Percentiles rank a stretch among this genome's conserved stretches.
phyloP scores from a whole-genome alignment of 2,329 filamentous ascomycete genomes.

The Exophiala xenobiotica region DNA sequence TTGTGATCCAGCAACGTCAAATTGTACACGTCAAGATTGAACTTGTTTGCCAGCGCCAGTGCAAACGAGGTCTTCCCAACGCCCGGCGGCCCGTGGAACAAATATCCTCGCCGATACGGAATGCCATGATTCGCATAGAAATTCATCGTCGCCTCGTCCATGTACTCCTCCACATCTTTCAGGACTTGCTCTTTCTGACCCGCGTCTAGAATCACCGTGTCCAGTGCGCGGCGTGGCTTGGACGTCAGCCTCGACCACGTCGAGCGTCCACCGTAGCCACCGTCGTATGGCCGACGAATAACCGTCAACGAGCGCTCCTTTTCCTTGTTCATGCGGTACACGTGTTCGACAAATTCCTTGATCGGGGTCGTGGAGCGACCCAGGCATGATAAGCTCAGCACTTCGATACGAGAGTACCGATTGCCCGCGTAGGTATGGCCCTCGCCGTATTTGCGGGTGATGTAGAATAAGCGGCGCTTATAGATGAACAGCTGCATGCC shows the following conservation, averaged over 20 bases:
- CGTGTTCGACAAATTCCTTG: constrained; percentile 27
- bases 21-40: constrained; percentile 67
- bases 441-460: constrained; percentile 23
- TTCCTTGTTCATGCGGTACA: constrained; percentile 29
- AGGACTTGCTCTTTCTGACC: constrained; percentile 26
- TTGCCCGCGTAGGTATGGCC: constrained; percentile 29
- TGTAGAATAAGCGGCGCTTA: constrained; percentile 25
- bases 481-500: constrained; percentile 30
- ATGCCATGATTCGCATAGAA: constrained; percentile 52
- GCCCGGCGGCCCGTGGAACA: constrained; percentile 74
- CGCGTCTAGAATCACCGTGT: constrained; percentile 28
- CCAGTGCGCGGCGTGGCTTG: constrained; percentile 26
- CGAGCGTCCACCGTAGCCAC: constrained; percentile 24
- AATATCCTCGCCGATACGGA: constrained; percentile 72
- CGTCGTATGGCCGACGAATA: constrained; percentile 26
- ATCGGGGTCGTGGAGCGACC: constrained; percentile 27
- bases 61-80: constrained; percentile 72
- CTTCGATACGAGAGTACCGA: constrained; percentile 27
- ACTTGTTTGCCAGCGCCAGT: constrained; percentile 65
- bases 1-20: constrained; percentile 61
- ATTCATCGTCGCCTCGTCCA: constrained; percentile 28
- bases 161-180: constrained; percentile 28
- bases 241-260: constrained; percentile 30
- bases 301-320: constrained; percentile 29
- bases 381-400: constrained; percentile 26